phyloP scores from a whole-genome alignment of 495 filamentous ascomycete species.

The Neurospora sp. region DNA sequence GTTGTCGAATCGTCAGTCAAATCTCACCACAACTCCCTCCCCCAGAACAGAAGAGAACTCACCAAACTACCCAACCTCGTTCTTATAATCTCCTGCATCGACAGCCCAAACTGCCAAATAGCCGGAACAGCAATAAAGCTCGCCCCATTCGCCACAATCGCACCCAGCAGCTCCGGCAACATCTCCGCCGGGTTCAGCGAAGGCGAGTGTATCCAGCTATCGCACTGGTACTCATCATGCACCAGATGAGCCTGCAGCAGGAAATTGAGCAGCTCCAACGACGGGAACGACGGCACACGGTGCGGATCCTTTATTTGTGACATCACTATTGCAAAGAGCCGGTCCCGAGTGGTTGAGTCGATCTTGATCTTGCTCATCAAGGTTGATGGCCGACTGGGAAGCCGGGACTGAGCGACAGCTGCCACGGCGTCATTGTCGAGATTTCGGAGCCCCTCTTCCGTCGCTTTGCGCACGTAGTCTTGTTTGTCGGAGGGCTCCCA shows the following conservation, averaged over 20 bases:
- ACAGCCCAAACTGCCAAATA: conserved; percentile 48
- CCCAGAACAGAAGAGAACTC: neutral
- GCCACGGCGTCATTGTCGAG: conserved; percentile 2
- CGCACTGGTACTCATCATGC: conserved; percentile 10
- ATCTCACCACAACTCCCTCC: neutral
- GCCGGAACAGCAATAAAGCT: conserved; percentile 37
- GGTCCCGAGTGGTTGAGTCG: conserved; percentile 5
- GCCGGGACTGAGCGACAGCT: neutral
- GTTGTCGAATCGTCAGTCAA: neutral
- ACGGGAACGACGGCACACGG: conserved; percentile 10
- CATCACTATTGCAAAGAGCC: conserved; percentile 13
- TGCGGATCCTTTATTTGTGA: conserved; percentile 4
- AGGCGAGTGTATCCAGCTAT: conserved; percentile 14
- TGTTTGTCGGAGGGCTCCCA: conserved; percentile 10
- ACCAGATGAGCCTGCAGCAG: conserved; percentile 14
- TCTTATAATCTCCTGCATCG: conserved; percentile 45
- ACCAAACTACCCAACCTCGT: conserved; percentile 31
- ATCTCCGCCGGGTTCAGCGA: conserved; percentile 9
- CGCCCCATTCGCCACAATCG: conserved; percentile 41
- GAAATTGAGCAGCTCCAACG: conserved; percentile 15
- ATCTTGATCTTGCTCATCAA: conserved; percentile 10
- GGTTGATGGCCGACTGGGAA: neutral
- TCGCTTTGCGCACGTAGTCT: conserved; percentile 14
- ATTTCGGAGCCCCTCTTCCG: conserved; percentile 6
- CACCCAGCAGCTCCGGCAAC: conserved; percentile 39